Percentiles rank a stretch among this genome's conserved stretches.
phyloP scores from a whole-genome alignment of 352 stramenopile species.

The Thalassiosira gravida region DNA sequence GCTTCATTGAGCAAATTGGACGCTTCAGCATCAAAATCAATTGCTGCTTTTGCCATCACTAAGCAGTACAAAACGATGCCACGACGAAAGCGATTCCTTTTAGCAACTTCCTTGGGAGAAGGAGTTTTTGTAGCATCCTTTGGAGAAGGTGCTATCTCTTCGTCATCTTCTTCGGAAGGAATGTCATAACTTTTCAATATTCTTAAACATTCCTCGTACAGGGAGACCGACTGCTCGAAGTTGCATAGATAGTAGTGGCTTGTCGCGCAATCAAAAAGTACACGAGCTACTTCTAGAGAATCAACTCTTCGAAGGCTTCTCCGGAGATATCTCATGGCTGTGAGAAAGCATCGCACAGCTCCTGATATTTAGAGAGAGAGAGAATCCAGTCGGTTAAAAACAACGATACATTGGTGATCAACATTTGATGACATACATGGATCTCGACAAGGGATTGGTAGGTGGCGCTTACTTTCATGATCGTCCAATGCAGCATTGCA shows the following conservation, averaged over 20 bases:
- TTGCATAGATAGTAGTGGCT: conserved; percentile 67
- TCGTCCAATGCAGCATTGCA: conserved; percentile 58
- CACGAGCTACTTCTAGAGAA: conserved; percentile 55
- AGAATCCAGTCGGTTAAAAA: no score
- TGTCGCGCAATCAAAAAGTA: conserved; percentile 60
- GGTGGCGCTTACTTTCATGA: no score
- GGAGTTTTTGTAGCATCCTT: conserved; percentile 1
- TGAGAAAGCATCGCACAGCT: conserved; percentile 64
- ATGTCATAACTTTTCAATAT: conserved; percentile 43
- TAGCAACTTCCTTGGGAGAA: conserved; percentile 14
- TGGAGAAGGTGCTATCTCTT: conserved; percentile 1
- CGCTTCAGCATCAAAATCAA: conserved; percentile 43
- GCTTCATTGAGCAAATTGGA: conserved; percentile 55
- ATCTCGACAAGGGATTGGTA: no score
- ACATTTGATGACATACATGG: no score
- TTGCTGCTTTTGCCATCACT: conserved; percentile 34
- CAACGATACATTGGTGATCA: no score
- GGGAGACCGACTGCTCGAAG: conserved; percentile 53
- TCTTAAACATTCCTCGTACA: conserved; percentile 51
- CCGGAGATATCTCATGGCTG: conserved; percentile 53
- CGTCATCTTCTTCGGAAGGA: conserved; percentile 4
- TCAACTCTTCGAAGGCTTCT: conserved; percentile 53
- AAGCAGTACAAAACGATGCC: conserved; percentile 61
- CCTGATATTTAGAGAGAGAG: no score
- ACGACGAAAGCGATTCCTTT: conserved; percentile 27